A percentile compares a stretch with the other conserved stretches of the same genome.
phyloP scores from a whole-genome alignment of 2,329 filamentous ascomycete genomes.

The Cladosporium sp. region DNA sequence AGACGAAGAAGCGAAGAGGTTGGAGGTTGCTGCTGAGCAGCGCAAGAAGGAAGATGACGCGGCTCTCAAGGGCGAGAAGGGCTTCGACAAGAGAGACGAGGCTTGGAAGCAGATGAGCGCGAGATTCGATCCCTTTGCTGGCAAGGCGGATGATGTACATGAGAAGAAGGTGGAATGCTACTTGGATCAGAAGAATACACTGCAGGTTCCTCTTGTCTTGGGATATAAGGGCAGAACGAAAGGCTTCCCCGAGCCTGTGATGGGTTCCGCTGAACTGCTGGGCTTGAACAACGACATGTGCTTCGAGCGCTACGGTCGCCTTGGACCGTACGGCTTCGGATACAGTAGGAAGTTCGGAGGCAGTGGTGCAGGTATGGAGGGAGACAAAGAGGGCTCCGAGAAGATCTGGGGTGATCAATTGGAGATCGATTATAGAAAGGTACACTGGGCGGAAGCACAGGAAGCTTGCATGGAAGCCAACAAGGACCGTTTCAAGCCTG shows the following conservation, averaged over 20 bases:
- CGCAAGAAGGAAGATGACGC: constrained; percentile 41
- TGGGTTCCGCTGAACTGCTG: constrained; percentile 83
- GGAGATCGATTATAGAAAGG: constrained; percentile 72
- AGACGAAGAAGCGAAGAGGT: constrained; percentile 55
- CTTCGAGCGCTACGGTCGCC: constrained; percentile 86
- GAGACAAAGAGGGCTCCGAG: constrained; percentile 78
- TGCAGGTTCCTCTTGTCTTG: constrained; percentile 68
- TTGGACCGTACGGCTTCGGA: constrained; percentile 86
- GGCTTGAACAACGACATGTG: constrained; percentile 82
- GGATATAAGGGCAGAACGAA: constrained; percentile 75
- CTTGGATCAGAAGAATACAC: constrained; percentile 65
- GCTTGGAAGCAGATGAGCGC: constrained; percentile 28
- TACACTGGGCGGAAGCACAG: constrained; percentile 80
- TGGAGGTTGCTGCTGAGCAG: constrained; percentile 35
- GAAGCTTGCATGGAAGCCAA: constrained; percentile 72
- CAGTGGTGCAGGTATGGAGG: constrained; percentile 79
- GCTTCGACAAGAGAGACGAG: constrained; percentile 34
- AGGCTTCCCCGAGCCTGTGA: constrained; percentile 79
- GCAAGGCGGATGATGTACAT: constrained; percentile 31
- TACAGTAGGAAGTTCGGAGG: constrained; percentile 79
- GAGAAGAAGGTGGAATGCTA: constrained; percentile 73
- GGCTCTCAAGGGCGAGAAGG: constrained; percentile 36
- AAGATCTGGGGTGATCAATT: constrained; percentile 70
- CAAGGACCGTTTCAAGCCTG: constrained; percentile 62
- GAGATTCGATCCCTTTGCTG: constrained; percentile 67